Conservation (phyloP, 768 basidiomycete species). For the Hygrocybe coccinea region DNA sequence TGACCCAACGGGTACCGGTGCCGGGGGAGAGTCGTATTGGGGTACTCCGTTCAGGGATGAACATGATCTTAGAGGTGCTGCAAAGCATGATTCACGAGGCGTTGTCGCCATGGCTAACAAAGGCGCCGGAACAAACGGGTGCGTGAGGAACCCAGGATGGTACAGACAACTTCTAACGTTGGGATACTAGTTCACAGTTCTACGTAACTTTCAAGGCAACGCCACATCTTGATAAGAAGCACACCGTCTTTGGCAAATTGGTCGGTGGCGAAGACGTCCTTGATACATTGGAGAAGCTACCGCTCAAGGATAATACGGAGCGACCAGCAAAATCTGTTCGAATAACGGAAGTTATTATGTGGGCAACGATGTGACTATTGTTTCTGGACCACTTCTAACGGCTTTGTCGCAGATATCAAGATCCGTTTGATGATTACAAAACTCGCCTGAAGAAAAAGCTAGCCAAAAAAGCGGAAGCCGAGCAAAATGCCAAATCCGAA, state of each 20-base stretch:
- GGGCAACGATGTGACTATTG: constrained; percentile 24
- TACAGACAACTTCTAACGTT: background rate
- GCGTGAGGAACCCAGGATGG: constrained; percentile 13
- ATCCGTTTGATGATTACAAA: constrained; percentile 94
- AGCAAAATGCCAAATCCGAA: constrained; percentile 28
- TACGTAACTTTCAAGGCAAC: constrained; percentile 85
- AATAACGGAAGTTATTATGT: constrained; percentile 87
- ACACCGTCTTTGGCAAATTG: constrained; percentile 94
- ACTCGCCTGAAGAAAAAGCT: constrained; percentile 74
- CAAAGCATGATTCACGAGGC: constrained; percentile 81
- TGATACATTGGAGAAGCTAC: constrained; percentile 74
- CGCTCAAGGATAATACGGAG: constrained; percentile 80
- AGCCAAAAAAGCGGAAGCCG: constrained; percentile 49
- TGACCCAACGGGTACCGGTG: constrained; percentile 93
- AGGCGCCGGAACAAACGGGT: constrained; percentile 87
- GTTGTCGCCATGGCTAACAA: constrained; percentile 93
- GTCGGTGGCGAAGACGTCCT: constrained; percentile 94
- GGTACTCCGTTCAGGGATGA: constrained; percentile 96
- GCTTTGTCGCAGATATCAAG: constrained; percentile 61
- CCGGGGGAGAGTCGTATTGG: constrained; percentile 92
- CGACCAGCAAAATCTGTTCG: constrained; percentile 79
- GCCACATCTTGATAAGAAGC: constrained; percentile 85
- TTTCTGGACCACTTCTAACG: constrained; percentile 2
- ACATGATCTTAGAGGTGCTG: constrained; percentile 80
- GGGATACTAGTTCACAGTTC: constrained; percentile 70